Evolutionary conservation across 495 filamentous ascomycete species (phyloP), one percentile per base, ranked within the genome.

Genomic region (Hypomontagnella submonticulosa): DNA sequence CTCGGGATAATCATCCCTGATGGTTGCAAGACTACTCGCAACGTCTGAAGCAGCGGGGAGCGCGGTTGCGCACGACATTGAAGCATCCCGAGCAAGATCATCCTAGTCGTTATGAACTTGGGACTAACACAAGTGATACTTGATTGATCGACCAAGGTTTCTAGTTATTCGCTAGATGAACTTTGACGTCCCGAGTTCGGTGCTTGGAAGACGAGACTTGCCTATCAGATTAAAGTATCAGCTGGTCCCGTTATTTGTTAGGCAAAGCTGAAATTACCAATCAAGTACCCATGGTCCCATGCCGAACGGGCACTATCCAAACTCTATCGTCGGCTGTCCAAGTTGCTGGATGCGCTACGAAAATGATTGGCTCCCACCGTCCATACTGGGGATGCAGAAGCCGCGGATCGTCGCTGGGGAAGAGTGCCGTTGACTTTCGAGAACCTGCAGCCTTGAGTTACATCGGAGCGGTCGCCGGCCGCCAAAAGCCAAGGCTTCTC

Each of bases 231-330:
- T 27, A 19, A 36, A 57, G 41, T 42, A 52, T 62, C 57, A 62
- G 64, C 57, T 62, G 57, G 64, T 51, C 56, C 63, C 42, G 50
- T 57, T 54, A 42, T 62, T 27, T 53, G 46, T 38, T 60, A 60
- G 48, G 15, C 44, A 46, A 27, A 27, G 40, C 15, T 53, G 19
- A 12, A 34, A 60, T 63, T 56, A 42, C 66, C 55, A 65, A 69
- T 69, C 55, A 63, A 55, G 61, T 42, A 69, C 66, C n/a, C n/a
- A n/a, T n/a, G n/a, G n/a, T n/a, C n/a, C n/a, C 66, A 55, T 69
- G 66, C 66, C 66, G 61, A 66, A 66, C 66, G 61, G 66, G 36
- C 51, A 57, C 61, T 61, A 70, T 65, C 46, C 56, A 65, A 62
- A 61, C 61, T 61, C 60, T 63, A 63, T 63, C 55, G 50, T 50